Percentiles rank a stretch among this genome's conserved stretches.
Conservation (phyloP, 73 alveolate species). For the Paramecium sonneborni region DNA sequence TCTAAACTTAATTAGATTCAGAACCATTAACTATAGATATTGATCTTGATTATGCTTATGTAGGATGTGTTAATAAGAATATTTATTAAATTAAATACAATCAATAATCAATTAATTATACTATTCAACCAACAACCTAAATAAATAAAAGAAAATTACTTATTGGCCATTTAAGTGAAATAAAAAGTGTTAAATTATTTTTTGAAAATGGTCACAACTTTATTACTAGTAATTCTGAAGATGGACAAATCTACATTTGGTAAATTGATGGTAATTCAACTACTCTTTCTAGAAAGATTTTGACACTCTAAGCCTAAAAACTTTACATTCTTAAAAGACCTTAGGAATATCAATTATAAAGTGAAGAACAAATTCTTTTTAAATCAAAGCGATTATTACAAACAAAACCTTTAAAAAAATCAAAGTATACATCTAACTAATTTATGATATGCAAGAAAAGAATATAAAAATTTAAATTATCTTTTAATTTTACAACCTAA, state of each 20-base stretch:
- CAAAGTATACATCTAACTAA: not conserved
- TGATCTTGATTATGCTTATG: not conserved
- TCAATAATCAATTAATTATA: not conserved
- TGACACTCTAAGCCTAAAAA: not conserved
- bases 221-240: not conserved
- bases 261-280: not conserved
- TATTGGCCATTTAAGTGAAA: constrained; percentile 6
- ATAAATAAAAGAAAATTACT: not conserved
- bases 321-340: not conserved
- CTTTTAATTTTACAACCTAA: not conserved
- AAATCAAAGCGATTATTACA: not conserved
- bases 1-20: not conserved
- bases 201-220: not conserved
- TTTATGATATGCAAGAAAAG: not conserved
- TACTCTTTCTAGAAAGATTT: not conserved
- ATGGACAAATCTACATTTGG: constrained; percentile 14
- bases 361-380: not conserved
- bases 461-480: not conserved
- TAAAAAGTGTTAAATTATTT: not conserved
- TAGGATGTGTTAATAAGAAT: not conserved
- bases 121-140: not conserved
- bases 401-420: constrained; percentile 11
- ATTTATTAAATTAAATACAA: not conserved
- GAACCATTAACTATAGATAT: not conserved
- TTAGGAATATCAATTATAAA: not conserved